Conservation (phyloP, 176 grass and related monocot species). For the Oryza longistaminata region DNA sequence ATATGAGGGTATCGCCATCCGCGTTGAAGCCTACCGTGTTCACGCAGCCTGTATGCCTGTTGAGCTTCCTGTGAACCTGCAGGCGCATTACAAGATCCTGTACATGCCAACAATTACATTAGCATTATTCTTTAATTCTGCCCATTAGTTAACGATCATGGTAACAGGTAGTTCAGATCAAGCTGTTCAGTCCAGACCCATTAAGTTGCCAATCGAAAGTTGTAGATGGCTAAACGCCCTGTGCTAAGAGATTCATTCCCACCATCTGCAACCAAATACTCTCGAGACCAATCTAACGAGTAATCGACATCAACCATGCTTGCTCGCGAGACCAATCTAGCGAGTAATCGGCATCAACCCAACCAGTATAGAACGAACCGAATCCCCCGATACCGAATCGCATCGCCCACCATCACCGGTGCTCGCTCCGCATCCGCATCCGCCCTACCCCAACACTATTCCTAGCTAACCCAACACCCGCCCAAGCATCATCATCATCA, state of each 20-base stretch:
- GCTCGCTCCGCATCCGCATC: background rate
- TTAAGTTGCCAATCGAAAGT: background rate
- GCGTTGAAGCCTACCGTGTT: slow-evolving; percentile 85
- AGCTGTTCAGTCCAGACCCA: background rate
- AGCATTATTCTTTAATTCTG: background rate
- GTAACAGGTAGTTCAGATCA: background rate
- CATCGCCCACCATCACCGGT: background rate
- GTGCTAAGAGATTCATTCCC: background rate
- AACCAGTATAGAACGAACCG: background rate
- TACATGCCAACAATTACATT: background rate
- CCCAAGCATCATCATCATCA: background rate
- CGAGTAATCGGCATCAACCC: background rate
- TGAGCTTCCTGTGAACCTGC: slow-evolving; percentile 55
- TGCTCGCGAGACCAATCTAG: background rate
- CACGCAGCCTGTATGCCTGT: slow-evolving; percentile 70
- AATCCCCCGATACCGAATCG: background rate
- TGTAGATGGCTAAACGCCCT: background rate
- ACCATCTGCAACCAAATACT: slow-evolving; percentile 2
- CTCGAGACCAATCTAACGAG: background rate
- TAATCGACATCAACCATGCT: background rate
- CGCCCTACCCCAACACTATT: background rate
- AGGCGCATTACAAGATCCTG: slow-evolving; percentile 88
- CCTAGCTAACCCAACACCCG: background rate
- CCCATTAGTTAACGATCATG: background rate
- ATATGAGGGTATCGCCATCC: slow-evolving; percentile 57